Base-by-base conservation (phyloP, 1,284 basidiomycete species). In the Cerioporus squamosus region DNA sequence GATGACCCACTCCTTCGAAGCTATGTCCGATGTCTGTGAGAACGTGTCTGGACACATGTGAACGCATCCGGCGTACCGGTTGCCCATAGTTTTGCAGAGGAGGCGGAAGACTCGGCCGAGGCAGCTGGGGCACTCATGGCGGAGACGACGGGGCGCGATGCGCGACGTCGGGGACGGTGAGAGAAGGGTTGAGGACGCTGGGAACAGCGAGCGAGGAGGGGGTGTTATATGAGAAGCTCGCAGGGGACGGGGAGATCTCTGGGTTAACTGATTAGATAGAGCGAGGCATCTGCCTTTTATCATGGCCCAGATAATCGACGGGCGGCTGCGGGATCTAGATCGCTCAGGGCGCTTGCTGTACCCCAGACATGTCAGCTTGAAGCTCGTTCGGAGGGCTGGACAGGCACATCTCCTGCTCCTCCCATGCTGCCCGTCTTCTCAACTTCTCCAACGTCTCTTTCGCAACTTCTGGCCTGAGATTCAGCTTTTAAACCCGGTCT, bases 1-100 rank as follows among this genome's bases (percentile, higher is more conserved):
- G 63, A 95, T 89, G 51, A 94, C 86, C 94, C 94, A 96, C 74
- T 95, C 92, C 73, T 91, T 94, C 42, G 91, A 93, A 23, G 94
- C 91, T 90, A 68, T 23, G 23, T 22, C 6, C 33, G 54, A 52
- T 78, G 71, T 12, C 72, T 73, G 44, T 74, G 68, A 46, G 77
- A 70, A 44, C 72, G 70, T 20, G 66, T 48, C 23, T 68, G 62
- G 53, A 48, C 44, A 43, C n/a, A 50, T 45, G 56, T n/a, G 63
- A 58, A 59, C 22, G 29, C 45, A 45, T 20, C 36, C 26, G 33
- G 65, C 75, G 54, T 70, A 82, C 81, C 76, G 62, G 78, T 79
- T 44, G 81, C 81, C 80, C 81, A 83, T 42, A 83, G 72, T 8
- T 80, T 83, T 5, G 81, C 73, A 14, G 84, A 81, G 18, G 79